A percentile compares a stretch with the other conserved stretches of the same genome.
phyloP scores from a whole-genome alignment of 83 land plant species.

The Picea abies region DNA sequence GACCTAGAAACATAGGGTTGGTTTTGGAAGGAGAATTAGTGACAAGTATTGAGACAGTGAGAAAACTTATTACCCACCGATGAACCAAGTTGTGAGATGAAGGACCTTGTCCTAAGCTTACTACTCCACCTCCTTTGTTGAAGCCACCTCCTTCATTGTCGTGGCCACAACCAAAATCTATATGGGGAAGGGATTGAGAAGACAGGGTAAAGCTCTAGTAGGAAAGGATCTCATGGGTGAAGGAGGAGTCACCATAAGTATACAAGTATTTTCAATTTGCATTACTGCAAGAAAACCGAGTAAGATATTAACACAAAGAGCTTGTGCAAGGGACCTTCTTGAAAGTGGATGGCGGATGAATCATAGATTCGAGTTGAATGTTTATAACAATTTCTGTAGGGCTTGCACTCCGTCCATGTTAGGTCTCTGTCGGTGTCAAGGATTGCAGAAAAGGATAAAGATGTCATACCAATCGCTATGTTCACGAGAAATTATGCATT shows the following conservation, averaged over 20 bases:
- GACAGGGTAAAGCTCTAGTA: not conserved
- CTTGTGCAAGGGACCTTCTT: not conserved
- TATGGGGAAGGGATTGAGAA: not conserved
- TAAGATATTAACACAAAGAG: slow-evolving; percentile 1
- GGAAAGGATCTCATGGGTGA: not conserved
- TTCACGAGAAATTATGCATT: slow-evolving; percentile 3
- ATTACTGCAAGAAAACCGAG: not conserved
- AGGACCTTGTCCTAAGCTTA: slow-evolving; percentile 27
- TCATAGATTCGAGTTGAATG: slow-evolving; percentile 19
- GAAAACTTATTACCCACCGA: slow-evolving; percentile 23
- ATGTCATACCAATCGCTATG: slow-evolving; percentile 27
- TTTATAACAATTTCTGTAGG: slow-evolving; percentile 21
- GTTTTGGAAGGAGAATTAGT: slow-evolving; percentile 21
- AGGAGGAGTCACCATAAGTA: not conserved
- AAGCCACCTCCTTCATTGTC: not conserved
- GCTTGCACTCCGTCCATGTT: slow-evolving; percentile 29
- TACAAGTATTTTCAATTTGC: slow-evolving; percentile 1
- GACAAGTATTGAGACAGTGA: slow-evolving; percentile 39
- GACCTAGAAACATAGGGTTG: slow-evolving; percentile 34
- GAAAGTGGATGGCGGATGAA: slow-evolving; percentile 21
- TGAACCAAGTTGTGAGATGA: slow-evolving; percentile 20
- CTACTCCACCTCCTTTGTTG: slow-evolving; percentile 4
- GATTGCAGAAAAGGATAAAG: slow-evolving; percentile 13
- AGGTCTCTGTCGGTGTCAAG: slow-evolving; percentile 46
- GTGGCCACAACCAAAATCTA: slow-evolving; percentile 23